Conservation (phyloP, 495 filamentous ascomycete species). For the Hapsidospora chrysogenum region DNA sequence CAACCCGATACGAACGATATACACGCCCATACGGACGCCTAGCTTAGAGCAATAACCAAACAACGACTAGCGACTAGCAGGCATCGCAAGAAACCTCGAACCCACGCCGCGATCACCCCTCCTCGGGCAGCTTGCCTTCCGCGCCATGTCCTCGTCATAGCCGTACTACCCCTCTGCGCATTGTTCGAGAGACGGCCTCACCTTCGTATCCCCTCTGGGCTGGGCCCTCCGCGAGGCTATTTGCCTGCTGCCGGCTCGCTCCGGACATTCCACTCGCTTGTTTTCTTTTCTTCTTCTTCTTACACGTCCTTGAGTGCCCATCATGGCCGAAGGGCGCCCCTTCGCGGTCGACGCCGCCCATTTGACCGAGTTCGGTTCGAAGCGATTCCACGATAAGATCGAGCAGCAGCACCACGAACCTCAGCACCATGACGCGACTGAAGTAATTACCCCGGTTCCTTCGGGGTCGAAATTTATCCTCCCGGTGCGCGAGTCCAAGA, state of each 20-base stretch:
- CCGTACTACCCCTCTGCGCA: too few species aligned
- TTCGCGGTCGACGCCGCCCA: conserved; percentile 34
- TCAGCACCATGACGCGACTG: conserved; percentile 9
- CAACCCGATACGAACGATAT: too few species aligned
- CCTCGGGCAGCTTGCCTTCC: too few species aligned
- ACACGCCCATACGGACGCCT: too few species aligned
- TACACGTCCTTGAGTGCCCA: conserved; percentile 1
- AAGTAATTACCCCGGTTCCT: conserved; percentile 6
- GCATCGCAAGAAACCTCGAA: too few species aligned
- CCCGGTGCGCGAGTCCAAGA: conserved; percentile 18
- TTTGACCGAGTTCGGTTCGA: conserved; percentile 39
- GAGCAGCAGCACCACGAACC: conserved; percentile 14
- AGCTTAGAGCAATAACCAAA: too few species aligned
- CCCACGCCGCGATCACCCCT: too few species aligned
- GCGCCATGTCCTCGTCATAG: too few species aligned
- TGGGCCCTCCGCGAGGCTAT: background rate
- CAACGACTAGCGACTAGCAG: too few species aligned
- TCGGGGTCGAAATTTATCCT: conserved; percentile 20
- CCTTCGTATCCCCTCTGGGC: too few species aligned
- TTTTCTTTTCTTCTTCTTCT: background rate
- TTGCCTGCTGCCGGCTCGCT: background rate
- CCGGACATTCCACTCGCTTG: too few species aligned
- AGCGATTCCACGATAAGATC: conserved; percentile 36
- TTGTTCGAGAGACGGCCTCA: too few species aligned
- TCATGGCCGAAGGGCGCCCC: conserved; percentile 17